These are phyloP conservation scores for Diaporthe velutina DNA, from an alignment of 2,329 filamentous ascomycete genomes.

Conservation along the genomic window DNA sequence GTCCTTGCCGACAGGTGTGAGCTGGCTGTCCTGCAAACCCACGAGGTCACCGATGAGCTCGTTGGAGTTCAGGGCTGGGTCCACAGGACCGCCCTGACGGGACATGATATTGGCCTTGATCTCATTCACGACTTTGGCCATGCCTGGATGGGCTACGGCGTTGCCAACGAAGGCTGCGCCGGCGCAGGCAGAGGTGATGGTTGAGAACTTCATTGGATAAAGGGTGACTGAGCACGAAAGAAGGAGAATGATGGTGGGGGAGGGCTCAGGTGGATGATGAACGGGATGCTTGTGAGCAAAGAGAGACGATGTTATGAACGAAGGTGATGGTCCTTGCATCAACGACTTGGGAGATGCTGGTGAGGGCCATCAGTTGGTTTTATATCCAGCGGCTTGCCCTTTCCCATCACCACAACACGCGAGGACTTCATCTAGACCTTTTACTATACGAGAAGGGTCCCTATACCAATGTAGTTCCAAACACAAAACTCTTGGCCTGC, in stretches of 20 bases:
- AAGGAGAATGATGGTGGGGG: not conserved
- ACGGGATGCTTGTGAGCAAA: not conserved
- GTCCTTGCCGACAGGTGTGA: slow-evolving; percentile 20
- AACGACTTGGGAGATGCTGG: not conserved
- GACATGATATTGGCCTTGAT: slow-evolving; percentile 19
- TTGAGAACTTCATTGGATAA: slow-evolving; percentile 22
- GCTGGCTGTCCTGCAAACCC: slow-evolving; percentile 17
- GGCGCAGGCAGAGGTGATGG: slow-evolving; percentile 19
- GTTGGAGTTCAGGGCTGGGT: slow-evolving; percentile 16
- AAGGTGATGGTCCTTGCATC: not conserved
- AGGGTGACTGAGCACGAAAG: not conserved
- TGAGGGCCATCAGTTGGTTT: not conserved
- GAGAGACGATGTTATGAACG: not conserved
- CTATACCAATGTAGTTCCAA: slow-evolving; percentile 13
- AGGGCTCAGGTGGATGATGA: not conserved
- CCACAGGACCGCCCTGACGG: slow-evolving; percentile 5
- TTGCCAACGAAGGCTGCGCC: slow-evolving; percentile 28
- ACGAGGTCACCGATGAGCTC: slow-evolving; percentile 30
- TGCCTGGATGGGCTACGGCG: slow-evolving; percentile 39
- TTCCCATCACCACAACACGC: not conserved
- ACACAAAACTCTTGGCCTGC: slow-evolving; percentile 23
- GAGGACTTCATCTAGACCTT: slow-evolving; percentile 1
- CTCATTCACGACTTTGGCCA: slow-evolving; percentile 14
- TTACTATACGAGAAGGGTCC: not conserved
- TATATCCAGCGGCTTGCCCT: not conserved